Evolutionary conservation across 306 rosid genomes (phyloP).

Genomic region (Cicer cuneatum): DNA sequence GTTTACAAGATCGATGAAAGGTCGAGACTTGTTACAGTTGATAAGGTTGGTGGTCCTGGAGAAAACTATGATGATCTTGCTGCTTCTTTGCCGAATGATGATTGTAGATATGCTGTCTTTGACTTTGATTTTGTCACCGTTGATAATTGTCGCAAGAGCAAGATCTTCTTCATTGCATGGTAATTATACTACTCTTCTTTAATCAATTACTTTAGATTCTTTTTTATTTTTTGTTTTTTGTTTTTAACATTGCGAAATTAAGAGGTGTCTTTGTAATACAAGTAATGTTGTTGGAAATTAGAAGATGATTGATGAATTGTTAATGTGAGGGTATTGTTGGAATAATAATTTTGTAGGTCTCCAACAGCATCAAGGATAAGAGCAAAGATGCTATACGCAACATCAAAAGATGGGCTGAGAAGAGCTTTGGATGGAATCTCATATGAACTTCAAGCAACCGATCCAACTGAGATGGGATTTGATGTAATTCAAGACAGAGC

Average conservation of each 20-base stretch:
- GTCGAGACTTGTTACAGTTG: slow-evolving; percentile 85
- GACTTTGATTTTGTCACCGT: slow-evolving; percentile 97
- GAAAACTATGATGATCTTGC: slow-evolving; percentile 87
- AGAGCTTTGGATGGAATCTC: slow-evolving; percentile 87
- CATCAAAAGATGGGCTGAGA: slow-evolving; percentile 94
- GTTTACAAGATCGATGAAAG: slow-evolving; percentile 96
- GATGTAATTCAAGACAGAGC: slow-evolving; percentile 69
- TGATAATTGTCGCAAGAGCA: slow-evolving; percentile 98
- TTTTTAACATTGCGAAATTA: no score
- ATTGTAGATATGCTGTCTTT: slow-evolving; percentile 94
- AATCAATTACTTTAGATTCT: no score
- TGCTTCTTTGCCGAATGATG: slow-evolving; percentile 85
- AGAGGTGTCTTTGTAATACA: no score
- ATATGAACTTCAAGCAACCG: slow-evolving; percentile 95
- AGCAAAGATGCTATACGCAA: slow-evolving; percentile 93
- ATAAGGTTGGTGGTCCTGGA: slow-evolving; percentile 89
- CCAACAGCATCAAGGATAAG: slow-evolving; percentile 96
- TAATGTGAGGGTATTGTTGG: slow-evolving; percentile 9
- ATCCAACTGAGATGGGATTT: slow-evolving; percentile 96
- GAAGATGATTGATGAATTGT: background rate
- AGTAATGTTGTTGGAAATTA: no score
- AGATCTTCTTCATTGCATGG: slow-evolving; percentile 99
- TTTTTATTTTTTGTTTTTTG: no score
- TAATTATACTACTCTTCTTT: no score
- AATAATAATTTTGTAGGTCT: slow-evolving; percentile 62